phyloP scores from a whole-genome alignment of 2,329 filamentous ascomycete genomes.

The Alternaria brassicicola region DNA sequence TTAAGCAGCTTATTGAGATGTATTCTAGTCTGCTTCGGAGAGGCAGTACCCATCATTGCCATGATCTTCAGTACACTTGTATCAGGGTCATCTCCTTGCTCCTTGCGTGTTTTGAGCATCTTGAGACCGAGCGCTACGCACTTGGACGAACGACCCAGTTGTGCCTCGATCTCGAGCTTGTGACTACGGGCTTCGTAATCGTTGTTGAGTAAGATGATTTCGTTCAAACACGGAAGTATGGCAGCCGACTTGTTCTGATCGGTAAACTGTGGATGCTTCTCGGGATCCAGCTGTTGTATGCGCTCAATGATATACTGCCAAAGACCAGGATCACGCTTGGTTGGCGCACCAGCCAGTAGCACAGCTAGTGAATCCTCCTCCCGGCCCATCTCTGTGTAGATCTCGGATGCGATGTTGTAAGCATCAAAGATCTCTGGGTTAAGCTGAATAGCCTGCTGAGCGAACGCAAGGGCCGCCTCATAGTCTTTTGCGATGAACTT shows the following conservation, averaged over 20 bases:
- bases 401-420: constrained; percentile 65
- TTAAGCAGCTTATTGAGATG: constrained; percentile 55
- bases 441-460: constrained; percentile 44
- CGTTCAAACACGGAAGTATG: constrained; percentile 43
- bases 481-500: constrained; percentile 69
- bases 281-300: constrained; percentile 54
- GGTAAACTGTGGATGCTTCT: constrained; percentile 37
- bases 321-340: constrained; percentile 60
- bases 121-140: constrained; percentile 54
- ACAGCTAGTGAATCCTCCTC: constrained; percentile 62
- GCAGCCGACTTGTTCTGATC: constrained; percentile 36
- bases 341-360: constrained; percentile 64
- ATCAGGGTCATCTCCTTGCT: constrained; percentile 50
- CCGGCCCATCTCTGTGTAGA: constrained; percentile 62
- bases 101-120: constrained; percentile 60
- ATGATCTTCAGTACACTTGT: constrained; percentile 61
- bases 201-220: constrained; percentile 60
- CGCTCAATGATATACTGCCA: constrained; percentile 65
- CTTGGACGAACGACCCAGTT: constrained; percentile 47
- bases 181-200: constrained; percentile 61
- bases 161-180: constrained; percentile 62
- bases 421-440: constrained; percentile 69
- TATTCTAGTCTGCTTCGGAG: constrained; percentile 54
- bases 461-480: constrained; percentile 51
- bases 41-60: constrained; percentile 62